Evolutionary conservation across 2,329 filamentous ascomycete species (phyloP).

Genomic region (Colletotrichum zoysiae): DNA sequence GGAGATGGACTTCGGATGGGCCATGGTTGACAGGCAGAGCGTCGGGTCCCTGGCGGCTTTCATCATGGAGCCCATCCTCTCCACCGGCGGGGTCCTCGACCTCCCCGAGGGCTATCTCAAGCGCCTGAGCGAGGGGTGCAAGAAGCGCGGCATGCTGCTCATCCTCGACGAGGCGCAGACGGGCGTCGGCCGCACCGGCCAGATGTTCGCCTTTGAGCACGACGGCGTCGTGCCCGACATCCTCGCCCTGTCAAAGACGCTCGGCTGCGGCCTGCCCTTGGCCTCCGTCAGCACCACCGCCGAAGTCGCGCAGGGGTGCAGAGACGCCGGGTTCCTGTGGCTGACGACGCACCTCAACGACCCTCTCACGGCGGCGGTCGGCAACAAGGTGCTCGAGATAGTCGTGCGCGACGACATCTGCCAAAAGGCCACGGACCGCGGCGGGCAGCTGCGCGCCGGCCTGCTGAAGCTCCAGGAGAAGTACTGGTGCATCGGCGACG

Average conservation of each 20-base stretch:
- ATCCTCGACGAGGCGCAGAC: constrained; percentile 74
- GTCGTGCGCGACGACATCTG: constrained; percentile 62
- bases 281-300: constrained; percentile 62
- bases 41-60: constrained; percentile 72
- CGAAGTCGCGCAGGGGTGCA: constrained; percentile 59
- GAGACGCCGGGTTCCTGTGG: constrained; percentile 61
- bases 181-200: constrained; percentile 66
- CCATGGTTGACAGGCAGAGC: constrained; percentile 69
- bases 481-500: constrained; percentile 66
- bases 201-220: constrained; percentile 70
- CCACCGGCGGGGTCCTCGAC: constrained; percentile 67
- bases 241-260: constrained; percentile 65
- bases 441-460: constrained; percentile 57
- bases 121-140: constrained; percentile 64
- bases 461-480: constrained; percentile 59
- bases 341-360: constrained; percentile 68
- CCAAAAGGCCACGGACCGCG: constrained; percentile 55
- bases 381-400: constrained; percentile 67
- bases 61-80: constrained; percentile 72
- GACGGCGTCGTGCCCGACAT: constrained; percentile 63
- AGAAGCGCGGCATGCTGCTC: constrained; percentile 66
- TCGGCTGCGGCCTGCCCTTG: constrained; percentile 66
- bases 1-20: constrained; percentile 73
- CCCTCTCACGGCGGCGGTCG: constrained; percentile 65
- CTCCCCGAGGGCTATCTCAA: constrained; percentile 68